Conservation (phyloP, 768 basidiomycete species). For the Stropharia rugosoannulata region DNA sequence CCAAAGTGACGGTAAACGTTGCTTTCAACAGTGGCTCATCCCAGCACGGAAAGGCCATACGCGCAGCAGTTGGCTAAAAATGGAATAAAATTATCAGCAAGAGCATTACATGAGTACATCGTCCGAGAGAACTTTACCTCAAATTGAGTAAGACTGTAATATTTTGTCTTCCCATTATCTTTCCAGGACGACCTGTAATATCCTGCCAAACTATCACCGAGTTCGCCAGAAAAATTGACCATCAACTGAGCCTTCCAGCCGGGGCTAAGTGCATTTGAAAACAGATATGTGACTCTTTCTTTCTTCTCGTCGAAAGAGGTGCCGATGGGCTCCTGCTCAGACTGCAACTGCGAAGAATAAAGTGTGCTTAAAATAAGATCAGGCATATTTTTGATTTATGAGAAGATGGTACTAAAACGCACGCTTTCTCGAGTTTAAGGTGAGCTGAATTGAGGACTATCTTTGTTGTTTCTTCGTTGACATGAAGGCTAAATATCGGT, state of each 20-base stretch:
- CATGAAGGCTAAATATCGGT: constrained; percentile 47
- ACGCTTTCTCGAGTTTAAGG: constrained; percentile 57
- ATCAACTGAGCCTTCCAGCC: constrained; percentile 70
- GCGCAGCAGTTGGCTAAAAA: constrained; percentile 78
- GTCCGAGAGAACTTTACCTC: constrained; percentile 44
- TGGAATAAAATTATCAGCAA: not conserved
- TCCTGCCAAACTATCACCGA: constrained; percentile 75
- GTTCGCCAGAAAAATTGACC: constrained; percentile 62
- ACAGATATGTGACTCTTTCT: constrained; percentile 65
- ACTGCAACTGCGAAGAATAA: constrained; percentile 44
- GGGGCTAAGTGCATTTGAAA: constrained; percentile 58
- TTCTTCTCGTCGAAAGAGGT: constrained; percentile 54
- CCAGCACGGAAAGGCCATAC: constrained; percentile 86
- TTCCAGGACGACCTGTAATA: constrained; percentile 75
- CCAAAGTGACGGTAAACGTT: constrained; percentile 71
- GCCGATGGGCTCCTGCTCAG: constrained; percentile 41
- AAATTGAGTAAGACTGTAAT: constrained; percentile 87
- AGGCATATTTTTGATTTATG: too few relatives aligned
- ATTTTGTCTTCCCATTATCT: constrained; percentile 57
- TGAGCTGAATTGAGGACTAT: constrained; percentile 66
- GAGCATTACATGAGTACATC: not conserved
- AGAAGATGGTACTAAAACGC: constrained; percentile 15
- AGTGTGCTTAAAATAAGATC: too few relatives aligned
- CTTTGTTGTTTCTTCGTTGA: constrained; percentile 57
- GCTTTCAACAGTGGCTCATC: constrained; percentile 92